Conservation (phyloP, 2,329 filamentous ascomycete species). For the Diaporthe vaccinii region DNA sequence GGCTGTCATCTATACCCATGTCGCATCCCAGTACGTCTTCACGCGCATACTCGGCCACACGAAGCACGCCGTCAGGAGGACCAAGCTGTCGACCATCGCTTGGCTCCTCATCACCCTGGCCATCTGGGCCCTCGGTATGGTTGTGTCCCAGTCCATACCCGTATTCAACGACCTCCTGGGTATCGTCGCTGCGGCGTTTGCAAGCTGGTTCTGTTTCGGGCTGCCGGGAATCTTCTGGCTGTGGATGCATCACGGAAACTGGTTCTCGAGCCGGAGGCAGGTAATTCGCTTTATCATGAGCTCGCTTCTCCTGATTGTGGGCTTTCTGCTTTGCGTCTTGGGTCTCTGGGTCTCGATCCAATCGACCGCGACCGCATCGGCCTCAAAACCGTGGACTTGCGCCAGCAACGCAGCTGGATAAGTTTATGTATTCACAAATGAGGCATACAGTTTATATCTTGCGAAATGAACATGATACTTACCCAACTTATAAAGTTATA, state of each 20-base stretch:
- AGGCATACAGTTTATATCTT: neutral
- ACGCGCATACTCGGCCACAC: constrained; percentile 72
- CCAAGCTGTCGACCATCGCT: constrained; percentile 62
- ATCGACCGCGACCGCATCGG: constrained; percentile 49
- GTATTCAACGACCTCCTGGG: constrained; percentile 76
- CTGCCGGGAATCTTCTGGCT: constrained; percentile 62
- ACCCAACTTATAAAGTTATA: neutral
- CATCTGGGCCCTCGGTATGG: constrained; percentile 73
- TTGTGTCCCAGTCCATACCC: constrained; percentile 78
- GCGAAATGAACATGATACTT: neutral
- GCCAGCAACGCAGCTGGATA: constrained; percentile 43
- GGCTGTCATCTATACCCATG: constrained; percentile 77
- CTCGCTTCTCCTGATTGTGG: constrained; percentile 49
- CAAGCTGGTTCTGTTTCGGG: constrained; percentile 74
- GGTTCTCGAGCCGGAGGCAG: constrained; percentile 51
- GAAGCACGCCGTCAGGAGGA: constrained; percentile 65
- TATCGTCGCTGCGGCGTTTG: constrained; percentile 73
- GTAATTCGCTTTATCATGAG: constrained; percentile 50
- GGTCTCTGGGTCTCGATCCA: constrained; percentile 56
- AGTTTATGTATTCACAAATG: neutral
- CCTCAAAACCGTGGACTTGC: constrained; percentile 53
- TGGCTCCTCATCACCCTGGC: constrained; percentile 70
- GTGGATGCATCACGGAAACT: constrained; percentile 59
- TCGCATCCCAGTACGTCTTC: constrained; percentile 76
- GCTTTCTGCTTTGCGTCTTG: constrained; percentile 53